Base-by-base conservation (phyloP, 495 filamentous ascomycete genomes). In the Penicillium dipodomyicola region DNA sequence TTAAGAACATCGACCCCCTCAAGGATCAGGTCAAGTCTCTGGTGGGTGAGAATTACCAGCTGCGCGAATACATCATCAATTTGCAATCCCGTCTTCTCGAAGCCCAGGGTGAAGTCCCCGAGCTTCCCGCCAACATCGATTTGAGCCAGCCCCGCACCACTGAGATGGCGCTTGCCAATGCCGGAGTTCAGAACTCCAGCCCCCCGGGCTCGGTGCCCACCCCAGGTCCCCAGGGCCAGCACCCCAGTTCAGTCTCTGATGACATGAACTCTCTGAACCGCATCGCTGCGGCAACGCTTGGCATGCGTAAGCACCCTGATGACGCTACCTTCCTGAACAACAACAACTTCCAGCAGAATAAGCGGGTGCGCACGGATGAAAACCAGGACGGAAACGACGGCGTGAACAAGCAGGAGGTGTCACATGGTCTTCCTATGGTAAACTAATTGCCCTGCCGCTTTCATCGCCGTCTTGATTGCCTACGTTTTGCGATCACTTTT, bases 11-110 rank as follows among this genome's bases (percentile, higher is more conserved):
- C 63, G 81, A 83, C 41, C 74, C 77, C 17, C 81, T 93, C 68
- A 85, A 87, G 49, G 82, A 87, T 50, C 84, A 77, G 49, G 88
- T 81, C 65, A 91, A 95, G 65, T 73, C 79, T 45, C 77, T 96
- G 20, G 87, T 94, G 61, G 76, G 80, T 27, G 95, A 98, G 67
- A 96, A 97, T 72, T 94, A 92, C 73, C 82, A 87, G 56, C 79
- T 97, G 1, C 85, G 91, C 37, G 91, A 96, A 64, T 96, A 97
- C 72, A 86, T 96, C 60, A 88, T 97, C 66, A 87, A 84, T 61
- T 77, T 98, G 23, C 95, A 98, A 67, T 88, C 86, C 8, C 86
- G 90, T n/a, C 83, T 97, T 12, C 80, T 96, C 47, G 92, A 96
- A 56, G 77, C 84, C 11, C 84, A 90, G 59, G 88, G 87, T 59